These are phyloP conservation scores for Carpinus fangiana DNA, from an alignment of 306 rosid species.

Conservation along the genomic window DNA sequence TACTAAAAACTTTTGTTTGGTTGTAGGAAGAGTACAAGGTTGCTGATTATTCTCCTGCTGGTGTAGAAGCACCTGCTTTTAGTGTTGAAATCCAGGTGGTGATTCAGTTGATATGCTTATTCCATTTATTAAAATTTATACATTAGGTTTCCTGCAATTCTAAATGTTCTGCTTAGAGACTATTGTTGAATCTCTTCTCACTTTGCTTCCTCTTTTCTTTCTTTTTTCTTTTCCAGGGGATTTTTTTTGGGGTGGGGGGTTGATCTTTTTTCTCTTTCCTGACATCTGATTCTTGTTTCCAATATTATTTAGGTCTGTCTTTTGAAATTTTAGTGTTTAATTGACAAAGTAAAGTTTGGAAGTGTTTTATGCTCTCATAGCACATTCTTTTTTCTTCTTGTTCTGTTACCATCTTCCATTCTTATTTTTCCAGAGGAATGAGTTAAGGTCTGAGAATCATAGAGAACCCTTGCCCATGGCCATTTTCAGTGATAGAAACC, in stretches of 20 bases:
- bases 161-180: background rate
- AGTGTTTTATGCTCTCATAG: constrained; percentile 23
- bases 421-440: constrained; percentile 48
- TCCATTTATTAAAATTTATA: background rate
- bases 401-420: constrained; percentile 13
- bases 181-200: background rate
- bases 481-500: constrained; percentile 67
- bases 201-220: background rate
- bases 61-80: background rate
- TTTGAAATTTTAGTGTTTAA: background rate
- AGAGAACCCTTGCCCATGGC: constrained; percentile 76
- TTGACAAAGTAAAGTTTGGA: constrained; percentile 2
- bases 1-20: constrained; percentile 25
- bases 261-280: background rate
- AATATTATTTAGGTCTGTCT: constrained; percentile 12
- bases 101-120: background rate
- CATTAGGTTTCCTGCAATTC: background rate
- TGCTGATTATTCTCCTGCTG: background rate
- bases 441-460: constrained; percentile 32
- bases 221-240: background rate
- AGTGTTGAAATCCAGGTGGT: constrained; percentile 21
- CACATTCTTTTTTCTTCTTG: constrained; percentile 14
- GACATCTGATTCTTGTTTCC: background rate
- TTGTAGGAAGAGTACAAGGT: background rate
- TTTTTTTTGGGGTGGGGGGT: background rate